Evolutionary conservation across 1,284 basidiomycete genomes (phyloP), one percentile per base, ranked within the genome.

Genomic region (Cutaneotrichosporon cyanovorans): DNA sequence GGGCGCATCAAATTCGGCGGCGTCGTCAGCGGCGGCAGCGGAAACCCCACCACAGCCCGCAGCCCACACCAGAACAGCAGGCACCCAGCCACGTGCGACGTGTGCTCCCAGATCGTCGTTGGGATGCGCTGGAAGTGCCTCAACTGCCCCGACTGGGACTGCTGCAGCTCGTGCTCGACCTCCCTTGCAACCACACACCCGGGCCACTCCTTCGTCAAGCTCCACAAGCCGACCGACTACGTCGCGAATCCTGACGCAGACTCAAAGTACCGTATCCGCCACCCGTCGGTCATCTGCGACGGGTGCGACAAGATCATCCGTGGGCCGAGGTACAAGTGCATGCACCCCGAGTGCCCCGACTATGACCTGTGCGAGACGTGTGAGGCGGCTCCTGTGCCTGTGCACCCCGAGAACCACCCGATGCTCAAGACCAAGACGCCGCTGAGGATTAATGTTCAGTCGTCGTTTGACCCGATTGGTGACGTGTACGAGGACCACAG

Each of bases 281-380:
- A 72, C 51, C 57, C 62, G 10, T 44, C 57, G 42, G 56, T 69
- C 32, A 46, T 68, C 23, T 72, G 69, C 43, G 68, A 70, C 41
- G 65, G 65, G 2, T 72, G 69, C 55, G 56, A 69, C 46, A 37
- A 48, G 12, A 49, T 46, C 15, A 63, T 72, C 42, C 50, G 49
- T 21, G 68, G 70, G 5, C 43, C 56, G 0, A 54, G 72, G 18
- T 73, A 63, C 66, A 73, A 87, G 83, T 92, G 88, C 70, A 64
- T 69, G 79, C 83, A 90, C 66, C 77, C 81, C 15, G 70, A 76
- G 15, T 92, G 89, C 68, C 77, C 78, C 1, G 86, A 92, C 69
- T 90, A 82, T 57, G 88, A 92, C 60, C 76, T 92, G 15, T 92
- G 88, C 71, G 77, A 78, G 57, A 71, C 73, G 48, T 92, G 89